These are phyloP conservation scores for Phytophthora chlamydospora DNA, from an alignment of 352 stramenopile genomes.

Conservation along the genomic window DNA sequence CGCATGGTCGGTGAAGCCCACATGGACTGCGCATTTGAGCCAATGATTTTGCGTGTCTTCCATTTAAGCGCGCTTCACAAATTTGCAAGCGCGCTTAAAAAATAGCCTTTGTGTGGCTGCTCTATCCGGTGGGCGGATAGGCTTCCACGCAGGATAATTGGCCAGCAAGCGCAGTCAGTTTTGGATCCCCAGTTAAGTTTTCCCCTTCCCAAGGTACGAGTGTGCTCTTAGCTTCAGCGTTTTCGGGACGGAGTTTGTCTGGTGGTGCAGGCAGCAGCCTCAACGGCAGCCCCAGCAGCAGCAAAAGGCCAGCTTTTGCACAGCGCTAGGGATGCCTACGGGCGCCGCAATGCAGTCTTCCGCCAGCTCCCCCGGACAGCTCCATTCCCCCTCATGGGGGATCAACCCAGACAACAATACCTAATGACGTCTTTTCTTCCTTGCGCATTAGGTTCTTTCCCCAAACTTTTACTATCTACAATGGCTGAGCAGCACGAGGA, in stretches of 20 bases:
- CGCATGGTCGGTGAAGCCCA: no score
- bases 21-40: no score
- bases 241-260: neutral
- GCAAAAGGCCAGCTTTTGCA: neutral
- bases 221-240: neutral
- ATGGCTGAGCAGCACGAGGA: conserved; percentile 59
- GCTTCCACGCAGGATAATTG: conserved; percentile 27
- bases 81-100: conserved; percentile 11
- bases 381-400: no score
- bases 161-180: conserved; percentile 25
- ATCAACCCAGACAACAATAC: neutral
- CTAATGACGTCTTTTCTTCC: neutral
- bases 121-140: conserved; percentile 2
- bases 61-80: conserved; percentile 21
- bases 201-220: conserved; percentile 50
- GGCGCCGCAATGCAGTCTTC: neutral
- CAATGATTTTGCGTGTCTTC: no score
- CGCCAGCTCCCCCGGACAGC: conserved; percentile 1
- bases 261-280: conserved; percentile 15
- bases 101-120: conserved; percentile 21
- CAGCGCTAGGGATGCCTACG: no score
- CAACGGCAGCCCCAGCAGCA: neutral
- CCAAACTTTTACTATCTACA: conserved; percentile 24
- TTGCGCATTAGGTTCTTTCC: conserved; percentile 19
- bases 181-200: conserved; percentile 50